Base-by-base conservation (phyloP, 306 rosid genomes). In the Mimosa pudica region DNA sequence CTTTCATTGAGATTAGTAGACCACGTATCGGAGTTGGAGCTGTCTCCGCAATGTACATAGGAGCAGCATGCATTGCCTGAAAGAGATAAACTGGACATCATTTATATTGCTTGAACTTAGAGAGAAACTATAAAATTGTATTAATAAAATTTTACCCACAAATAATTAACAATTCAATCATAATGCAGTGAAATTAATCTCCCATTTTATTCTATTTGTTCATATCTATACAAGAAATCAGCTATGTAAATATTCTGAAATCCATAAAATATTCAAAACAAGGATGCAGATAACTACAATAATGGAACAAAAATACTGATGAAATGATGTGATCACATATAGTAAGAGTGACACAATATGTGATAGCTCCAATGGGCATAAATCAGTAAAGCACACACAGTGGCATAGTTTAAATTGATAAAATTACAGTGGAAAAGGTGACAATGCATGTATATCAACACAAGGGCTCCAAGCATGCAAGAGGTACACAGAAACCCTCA, bases 21-120 rank as follows among this genome's bases (percentile, higher is more conserved):
- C 99, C 99, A 20, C 98, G 98, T 67, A 95, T 93, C 57, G 86
- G 73, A 30, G 80, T 70, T 72, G 99, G 99, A 85, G 93, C 89
- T 65, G 99, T 95, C 91, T 95, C 99, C 33, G 99, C 99, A 81
- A 95, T 95, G 88, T 95, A 95, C 98, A 95, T 93, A 8, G 98
- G 98, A 82, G 98, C 98, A 75, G 98, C 96, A 85, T 95, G 99
- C 99, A 95, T 95, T 48, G 99, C 94, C 99, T 95, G 77, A 60
- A 69, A 80, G 74, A 70, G 61, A 89, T 65, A 47, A 85, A 76
- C 82, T 71, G 65, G 80, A 74, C 42, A 79, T 70, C 63, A 77
- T 32, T 64, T 72, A 46, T 74, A 48, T 66, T 66, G 75, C 73
- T 62, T 70, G 7, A 36, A 54, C 73, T 85, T 67, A 69, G 6